Percentiles rank a stretch among this genome's conserved stretches.
Conservation (phyloP, 495 filamentous ascomycete species). For the Lichenothelia convexa region DNA sequence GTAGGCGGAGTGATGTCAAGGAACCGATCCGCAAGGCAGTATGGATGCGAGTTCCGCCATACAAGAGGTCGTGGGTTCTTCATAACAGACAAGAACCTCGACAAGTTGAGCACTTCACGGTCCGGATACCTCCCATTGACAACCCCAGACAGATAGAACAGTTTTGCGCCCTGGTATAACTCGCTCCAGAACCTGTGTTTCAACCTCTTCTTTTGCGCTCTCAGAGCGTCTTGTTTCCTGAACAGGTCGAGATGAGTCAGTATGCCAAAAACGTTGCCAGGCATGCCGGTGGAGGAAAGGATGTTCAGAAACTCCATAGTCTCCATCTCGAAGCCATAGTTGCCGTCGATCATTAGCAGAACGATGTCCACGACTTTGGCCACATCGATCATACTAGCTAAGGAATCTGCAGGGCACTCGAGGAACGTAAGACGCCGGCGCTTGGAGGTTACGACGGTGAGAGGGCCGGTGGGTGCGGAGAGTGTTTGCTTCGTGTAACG, state of each 20-base stretch:
- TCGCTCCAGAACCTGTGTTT: conserved; percentile 96
- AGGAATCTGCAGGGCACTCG: conserved; percentile 83
- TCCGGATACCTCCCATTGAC: conserved; percentile 94
- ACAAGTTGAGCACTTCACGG: conserved; percentile 87
- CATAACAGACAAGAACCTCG: conserved; percentile 90
- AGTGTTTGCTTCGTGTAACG: conserved; percentile 93
- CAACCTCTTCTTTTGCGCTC: conserved; percentile 80
- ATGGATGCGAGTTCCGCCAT: conserved; percentile 95
- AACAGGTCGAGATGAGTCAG: conserved; percentile 93
- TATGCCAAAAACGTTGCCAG: conserved; percentile 93
- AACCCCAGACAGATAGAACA: conserved; percentile 91
- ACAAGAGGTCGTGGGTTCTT: conserved; percentile 90
- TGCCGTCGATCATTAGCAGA: conserved; percentile 91
- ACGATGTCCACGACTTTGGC: conserved; percentile 95
- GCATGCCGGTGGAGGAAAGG: conserved; percentile 78
- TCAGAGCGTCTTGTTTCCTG: conserved; percentile 72
- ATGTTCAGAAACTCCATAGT: conserved; percentile 98
- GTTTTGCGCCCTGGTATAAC: conserved; percentile 85
- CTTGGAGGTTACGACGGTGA: conserved; percentile 91
- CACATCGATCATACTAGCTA: conserved; percentile 88
- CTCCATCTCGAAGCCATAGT: conserved; percentile 98
- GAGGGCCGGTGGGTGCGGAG: conserved; percentile 69
- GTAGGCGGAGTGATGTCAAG: conserved; percentile 88
- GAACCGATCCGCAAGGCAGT: conserved; percentile 81
- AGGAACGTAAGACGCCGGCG: conserved; percentile 81